phyloP scores from a whole-genome alignment of 257 asterid genomes.

The Capsicum baccatum region DNA sequence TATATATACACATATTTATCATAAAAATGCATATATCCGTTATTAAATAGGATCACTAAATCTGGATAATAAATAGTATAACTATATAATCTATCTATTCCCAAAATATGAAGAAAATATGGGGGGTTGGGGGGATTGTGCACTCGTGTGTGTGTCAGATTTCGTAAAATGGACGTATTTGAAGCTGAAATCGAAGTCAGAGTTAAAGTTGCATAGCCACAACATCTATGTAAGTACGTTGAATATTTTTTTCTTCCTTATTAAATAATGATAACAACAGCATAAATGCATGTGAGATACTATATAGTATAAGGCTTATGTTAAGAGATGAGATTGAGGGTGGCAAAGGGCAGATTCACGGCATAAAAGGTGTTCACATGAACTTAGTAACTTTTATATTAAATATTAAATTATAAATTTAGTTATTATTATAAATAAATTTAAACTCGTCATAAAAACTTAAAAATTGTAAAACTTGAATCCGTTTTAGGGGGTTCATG shows the following conservation, averaged over 20 bases:
- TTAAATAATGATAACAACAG: neutral
- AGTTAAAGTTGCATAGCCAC: conserved; percentile 69
- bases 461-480: too few relatives aligned
- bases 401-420: too few relatives aligned
- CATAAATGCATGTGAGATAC: neutral
- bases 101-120: neutral
- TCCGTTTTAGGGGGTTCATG: neutral
- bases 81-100: neutral
- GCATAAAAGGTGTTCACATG: neutral
- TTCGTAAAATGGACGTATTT: conserved; percentile 40
- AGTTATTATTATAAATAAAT: neutral
- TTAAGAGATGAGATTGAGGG: neutral
- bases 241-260: neutral
- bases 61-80: too few relatives aligned
- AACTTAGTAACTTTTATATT: neutral
- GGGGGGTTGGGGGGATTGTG: conserved; percentile 6
- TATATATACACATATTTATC: too few relatives aligned
- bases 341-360: neutral
- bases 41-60: too few relatives aligned
- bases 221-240: conserved; percentile 49
- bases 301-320: neutral
- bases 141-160: conserved; percentile 87
- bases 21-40: too few relatives aligned
- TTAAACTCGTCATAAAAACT: neutral
- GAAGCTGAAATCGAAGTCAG: conserved; percentile 55